Conservation (phyloP, 2,329 filamentous ascomycete species). For the Dothidotthia symphoricarpi region DNA sequence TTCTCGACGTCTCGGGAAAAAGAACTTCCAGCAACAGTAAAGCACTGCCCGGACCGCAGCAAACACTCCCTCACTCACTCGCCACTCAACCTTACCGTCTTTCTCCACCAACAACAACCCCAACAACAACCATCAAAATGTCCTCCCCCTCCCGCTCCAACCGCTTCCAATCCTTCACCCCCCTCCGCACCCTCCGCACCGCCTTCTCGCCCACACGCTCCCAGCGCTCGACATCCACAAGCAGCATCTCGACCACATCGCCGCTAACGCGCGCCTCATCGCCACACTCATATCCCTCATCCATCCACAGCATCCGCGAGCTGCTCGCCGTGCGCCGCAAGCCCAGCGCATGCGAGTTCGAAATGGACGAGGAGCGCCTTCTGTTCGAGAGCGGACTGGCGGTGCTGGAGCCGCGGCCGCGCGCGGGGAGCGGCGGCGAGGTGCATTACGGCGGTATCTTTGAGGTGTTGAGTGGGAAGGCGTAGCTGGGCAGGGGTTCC, state of each 20-base stretch:
- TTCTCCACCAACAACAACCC: slow-evolving; percentile 6
- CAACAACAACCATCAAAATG: slow-evolving; percentile 21
- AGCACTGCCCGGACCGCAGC: too few species aligned
- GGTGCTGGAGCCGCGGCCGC: slow-evolving; percentile 37
- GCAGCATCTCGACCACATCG: slow-evolving; percentile 28
- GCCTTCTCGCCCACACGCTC: slow-evolving; percentile 38
- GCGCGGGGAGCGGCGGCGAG: slow-evolving; percentile 11
- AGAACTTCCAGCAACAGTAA: too few species aligned
- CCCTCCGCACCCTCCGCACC: slow-evolving; percentile 37
- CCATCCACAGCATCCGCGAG: slow-evolving; percentile 25
- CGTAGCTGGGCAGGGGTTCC: too few species aligned
- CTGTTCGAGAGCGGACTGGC: slow-evolving; percentile 31
- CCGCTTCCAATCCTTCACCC: slow-evolving; percentile 41
- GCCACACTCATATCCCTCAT: slow-evolving; percentile 6
- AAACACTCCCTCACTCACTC: slow-evolving; percentile 2
- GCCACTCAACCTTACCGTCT: slow-evolving; percentile 5
- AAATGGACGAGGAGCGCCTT: slow-evolving; percentile 37
- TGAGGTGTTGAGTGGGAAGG: slow-evolving; percentile 38
- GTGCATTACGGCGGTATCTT: slow-evolving; percentile 41
- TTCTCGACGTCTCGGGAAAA: too few species aligned
- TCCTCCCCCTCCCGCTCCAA: slow-evolving; percentile 34
- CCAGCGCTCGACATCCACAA: slow-evolving; percentile 27
- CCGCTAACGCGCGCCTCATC: slow-evolving; percentile 29
- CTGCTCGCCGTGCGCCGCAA: slow-evolving; percentile 36
- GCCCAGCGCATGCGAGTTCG: slow-evolving; percentile 35